Evolutionary conservation across 345 rosid species (phyloP).

Genomic region (Acer yangbiense): DNA sequence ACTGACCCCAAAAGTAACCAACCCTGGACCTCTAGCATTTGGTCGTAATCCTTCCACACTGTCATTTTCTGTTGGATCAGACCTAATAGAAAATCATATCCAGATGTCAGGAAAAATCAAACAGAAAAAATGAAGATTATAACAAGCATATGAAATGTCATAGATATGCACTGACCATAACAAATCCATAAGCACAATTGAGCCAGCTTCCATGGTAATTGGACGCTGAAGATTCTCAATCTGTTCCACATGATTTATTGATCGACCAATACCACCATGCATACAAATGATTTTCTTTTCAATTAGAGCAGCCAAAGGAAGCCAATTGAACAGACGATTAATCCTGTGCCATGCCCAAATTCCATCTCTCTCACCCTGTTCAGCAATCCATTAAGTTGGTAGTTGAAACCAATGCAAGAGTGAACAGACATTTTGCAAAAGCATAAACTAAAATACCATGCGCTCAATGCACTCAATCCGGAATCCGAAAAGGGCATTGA

Average conservation of each 20-base stretch:
- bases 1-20: conserved; percentile 98
- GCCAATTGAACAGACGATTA: conserved; percentile 97
- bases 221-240: conserved; percentile 97
- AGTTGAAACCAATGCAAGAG: conserved; percentile 21
- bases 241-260: conserved; percentile 95
- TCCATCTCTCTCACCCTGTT: conserved; percentile 98
- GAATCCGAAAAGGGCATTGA: conserved; percentile 99
- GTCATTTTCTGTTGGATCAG: conserved; percentile 98
- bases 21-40: conserved; percentile 98
- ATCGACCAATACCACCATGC: conserved; percentile 99
- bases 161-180: conserved; percentile 64
- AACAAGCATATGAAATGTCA: conserved; percentile 12
- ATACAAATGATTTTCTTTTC: conserved; percentile 97
- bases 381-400: conserved; percentile 29
- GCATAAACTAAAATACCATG: conserved; percentile 59
- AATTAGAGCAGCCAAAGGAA: conserved; percentile 92
- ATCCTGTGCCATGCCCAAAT: conserved; percentile 99
- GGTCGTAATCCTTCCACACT: conserved; percentile 99
- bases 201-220: conserved; percentile 95
- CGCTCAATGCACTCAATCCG: conserved; percentile 97
- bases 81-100: conserved; percentile 53
- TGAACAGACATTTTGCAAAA: conserved; percentile 18
- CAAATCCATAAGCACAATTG: conserved; percentile 95
- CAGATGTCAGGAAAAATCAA: conserved; percentile 26
- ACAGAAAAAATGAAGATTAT: conserved; percentile 1